Percentiles rank a stretch among this genome's conserved stretches.
Conservation (phyloP, 139 green algal genomes). For the Volvox africanus region DNA sequence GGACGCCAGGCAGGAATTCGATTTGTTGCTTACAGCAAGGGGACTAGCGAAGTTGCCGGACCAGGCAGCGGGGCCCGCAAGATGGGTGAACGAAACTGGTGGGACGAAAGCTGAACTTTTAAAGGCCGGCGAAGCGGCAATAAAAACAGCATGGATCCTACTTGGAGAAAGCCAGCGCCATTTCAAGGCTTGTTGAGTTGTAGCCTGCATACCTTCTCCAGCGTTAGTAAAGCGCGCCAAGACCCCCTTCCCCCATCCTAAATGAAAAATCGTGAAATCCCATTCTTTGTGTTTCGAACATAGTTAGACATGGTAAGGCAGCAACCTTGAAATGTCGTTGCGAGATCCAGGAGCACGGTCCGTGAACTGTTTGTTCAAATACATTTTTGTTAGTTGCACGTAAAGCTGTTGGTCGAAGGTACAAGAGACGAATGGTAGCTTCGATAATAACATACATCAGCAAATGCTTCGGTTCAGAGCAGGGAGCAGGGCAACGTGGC, state of each 20-base stretch:
- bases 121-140: neutral
- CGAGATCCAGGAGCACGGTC: no score
- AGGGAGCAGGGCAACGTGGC: no score
- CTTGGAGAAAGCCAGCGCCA: neutral
- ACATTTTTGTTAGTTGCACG: no score
- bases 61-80: neutral
- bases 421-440: no score
- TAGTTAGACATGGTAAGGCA: neutral
- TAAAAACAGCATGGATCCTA: neutral
- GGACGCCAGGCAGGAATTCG: neutral
- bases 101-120: neutral
- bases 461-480: no score
- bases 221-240: no score
- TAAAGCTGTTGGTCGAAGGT: no score
- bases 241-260: neutral
- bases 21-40: no score
- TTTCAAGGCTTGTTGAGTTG: neutral
- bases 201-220: neutral
- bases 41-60: no score
- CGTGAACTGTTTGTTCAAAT: no score
- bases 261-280: neutral
- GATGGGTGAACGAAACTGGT: neutral
- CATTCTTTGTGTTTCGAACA: neutral
- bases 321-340: neutral
- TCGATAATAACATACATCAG: no score